These are phyloP conservation scores for Lentinula aciculospora DNA, from an alignment of 768 basidiomycete genomes.

Conservation along the genomic window DNA sequence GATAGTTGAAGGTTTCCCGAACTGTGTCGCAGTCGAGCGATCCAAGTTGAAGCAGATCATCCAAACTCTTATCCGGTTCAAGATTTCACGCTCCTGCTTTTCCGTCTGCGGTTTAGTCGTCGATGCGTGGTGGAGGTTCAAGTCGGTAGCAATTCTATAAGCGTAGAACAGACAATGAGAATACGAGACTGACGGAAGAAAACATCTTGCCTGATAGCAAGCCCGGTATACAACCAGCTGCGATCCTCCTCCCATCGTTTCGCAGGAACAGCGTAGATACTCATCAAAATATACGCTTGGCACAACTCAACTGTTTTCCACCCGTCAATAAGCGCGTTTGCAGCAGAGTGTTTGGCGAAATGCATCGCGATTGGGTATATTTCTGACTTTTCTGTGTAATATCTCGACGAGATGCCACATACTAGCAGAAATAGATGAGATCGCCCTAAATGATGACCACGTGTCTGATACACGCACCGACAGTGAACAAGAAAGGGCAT, in stretches of 20 bases:
- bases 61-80: conserved; percentile 87
- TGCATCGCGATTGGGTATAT: conserved; percentile 88
- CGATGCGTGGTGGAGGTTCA: conserved; percentile 74
- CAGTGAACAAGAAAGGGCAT: conserved; percentile 88
- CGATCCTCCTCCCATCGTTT: conserved; percentile 86
- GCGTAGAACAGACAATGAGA: background rate
- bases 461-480: conserved; percentile 43
- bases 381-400: conserved; percentile 72
- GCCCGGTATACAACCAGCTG: conserved; percentile 84
- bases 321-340: conserved; percentile 74
- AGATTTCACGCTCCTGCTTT: conserved; percentile 72
- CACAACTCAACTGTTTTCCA: conserved; percentile 85
- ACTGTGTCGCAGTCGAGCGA: conserved; percentile 81
- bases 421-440: conserved; percentile 32
- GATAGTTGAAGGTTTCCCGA: conserved; percentile 86
- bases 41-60: conserved; percentile 89
- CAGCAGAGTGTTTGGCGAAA: conserved; percentile 79
- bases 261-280: conserved; percentile 74
- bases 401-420: conserved; percentile 82
- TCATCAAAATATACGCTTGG: conserved; percentile 89
- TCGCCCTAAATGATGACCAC: background rate
- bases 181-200: background rate
- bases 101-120: conserved; percentile 61
- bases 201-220: conserved; percentile 62
- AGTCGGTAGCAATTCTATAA: conserved; percentile 75